Percentiles rank a stretch among this genome's conserved stretches.
phyloP scores from a whole-genome alignment of 2,329 filamentous ascomycete genomes.

The Colletotrichum higginsianum region DNA sequence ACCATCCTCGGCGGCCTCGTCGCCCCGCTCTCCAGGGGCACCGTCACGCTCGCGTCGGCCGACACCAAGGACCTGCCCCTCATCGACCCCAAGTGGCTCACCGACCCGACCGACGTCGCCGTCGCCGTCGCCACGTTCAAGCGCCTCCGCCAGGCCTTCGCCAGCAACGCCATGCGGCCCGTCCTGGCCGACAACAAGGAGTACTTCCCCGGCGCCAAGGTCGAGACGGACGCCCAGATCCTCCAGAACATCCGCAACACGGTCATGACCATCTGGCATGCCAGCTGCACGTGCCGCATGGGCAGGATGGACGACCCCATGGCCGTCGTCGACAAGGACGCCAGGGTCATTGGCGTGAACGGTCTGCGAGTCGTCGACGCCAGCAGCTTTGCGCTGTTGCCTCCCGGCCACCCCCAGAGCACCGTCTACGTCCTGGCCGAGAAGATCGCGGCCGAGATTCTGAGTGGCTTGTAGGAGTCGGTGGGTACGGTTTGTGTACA shows the following conservation, averaged over 20 bases:
- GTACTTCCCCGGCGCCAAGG: constrained; percentile 53
- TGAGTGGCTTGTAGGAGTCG: constrained; percentile 51
- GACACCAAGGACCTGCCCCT: constrained; percentile 56
- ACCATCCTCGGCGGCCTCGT: constrained; percentile 50
- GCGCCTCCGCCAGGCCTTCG: constrained; percentile 57
- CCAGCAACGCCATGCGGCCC: constrained; percentile 47
- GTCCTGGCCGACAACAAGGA: constrained; percentile 54
- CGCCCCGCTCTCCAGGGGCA: constrained; percentile 60
- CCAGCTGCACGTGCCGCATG: constrained; percentile 68
- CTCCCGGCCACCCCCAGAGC: constrained; percentile 47
- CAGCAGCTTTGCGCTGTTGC: constrained; percentile 47
- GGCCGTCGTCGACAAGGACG: constrained; percentile 51
- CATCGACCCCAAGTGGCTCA: constrained; percentile 64
- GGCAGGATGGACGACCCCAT: constrained; percentile 54
- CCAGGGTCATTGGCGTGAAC: constrained; percentile 49
- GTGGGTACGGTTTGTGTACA: background rate
- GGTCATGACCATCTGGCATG: constrained; percentile 67
- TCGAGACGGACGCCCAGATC: constrained; percentile 60
- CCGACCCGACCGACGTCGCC: constrained; percentile 58
- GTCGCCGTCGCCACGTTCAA: constrained; percentile 60
- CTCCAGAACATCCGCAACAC: constrained; percentile 49
- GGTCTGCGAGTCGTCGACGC: constrained; percentile 52
- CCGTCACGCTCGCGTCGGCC: constrained; percentile 55
- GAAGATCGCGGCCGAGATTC: constrained; percentile 47
- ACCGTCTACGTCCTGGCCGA: constrained; percentile 46